These are phyloP conservation scores for Chlamydomonas incerta DNA, from an alignment of 139 green algal genomes.

Conservation along the genomic window DNA sequence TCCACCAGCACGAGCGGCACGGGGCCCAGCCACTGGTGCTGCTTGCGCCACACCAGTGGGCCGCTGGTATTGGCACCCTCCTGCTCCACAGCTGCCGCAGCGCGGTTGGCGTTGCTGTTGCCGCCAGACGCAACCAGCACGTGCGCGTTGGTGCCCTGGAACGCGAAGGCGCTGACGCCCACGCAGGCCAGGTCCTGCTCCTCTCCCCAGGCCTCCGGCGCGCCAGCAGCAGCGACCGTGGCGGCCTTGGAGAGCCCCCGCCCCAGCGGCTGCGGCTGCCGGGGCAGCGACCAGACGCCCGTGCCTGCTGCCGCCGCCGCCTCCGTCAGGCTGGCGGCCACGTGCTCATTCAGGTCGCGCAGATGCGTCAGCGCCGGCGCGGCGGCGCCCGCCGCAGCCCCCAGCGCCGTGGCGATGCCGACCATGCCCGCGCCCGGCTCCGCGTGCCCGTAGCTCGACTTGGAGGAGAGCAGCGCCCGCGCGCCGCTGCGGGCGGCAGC, in stretches of 20 bases:
- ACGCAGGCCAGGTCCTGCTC: background rate
- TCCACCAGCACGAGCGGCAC: background rate
- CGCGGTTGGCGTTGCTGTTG: background rate
- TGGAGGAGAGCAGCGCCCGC: slow-evolving; percentile 66
- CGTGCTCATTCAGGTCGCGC: slow-evolving; percentile 71
- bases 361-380: slow-evolving; percentile 72
- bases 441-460: slow-evolving; percentile 79
- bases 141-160: slow-evolving; percentile 86
- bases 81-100: too few relatives aligned
- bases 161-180: slow-evolving; percentile 82
- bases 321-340: slow-evolving; percentile 48
- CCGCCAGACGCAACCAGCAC: slow-evolving; percentile 45
- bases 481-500: slow-evolving; percentile 8
- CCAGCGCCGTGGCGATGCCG: slow-evolving; percentile 20
- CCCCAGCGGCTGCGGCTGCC: slow-evolving; percentile 7
- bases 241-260: background rate
- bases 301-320: background rate
- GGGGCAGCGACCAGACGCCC: slow-evolving; percentile 11
- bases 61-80: too few relatives aligned
- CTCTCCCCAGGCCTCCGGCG: background rate
- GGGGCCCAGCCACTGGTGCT: slow-evolving; percentile 35
- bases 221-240: background rate
- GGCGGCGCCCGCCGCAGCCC: background rate
- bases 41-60: slow-evolving; percentile 20
- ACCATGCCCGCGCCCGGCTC: slow-evolving; percentile 81